phyloP scores from a whole-genome alignment of 768 basidiomycete species.

The Leccinum subtestaceum region DNA sequence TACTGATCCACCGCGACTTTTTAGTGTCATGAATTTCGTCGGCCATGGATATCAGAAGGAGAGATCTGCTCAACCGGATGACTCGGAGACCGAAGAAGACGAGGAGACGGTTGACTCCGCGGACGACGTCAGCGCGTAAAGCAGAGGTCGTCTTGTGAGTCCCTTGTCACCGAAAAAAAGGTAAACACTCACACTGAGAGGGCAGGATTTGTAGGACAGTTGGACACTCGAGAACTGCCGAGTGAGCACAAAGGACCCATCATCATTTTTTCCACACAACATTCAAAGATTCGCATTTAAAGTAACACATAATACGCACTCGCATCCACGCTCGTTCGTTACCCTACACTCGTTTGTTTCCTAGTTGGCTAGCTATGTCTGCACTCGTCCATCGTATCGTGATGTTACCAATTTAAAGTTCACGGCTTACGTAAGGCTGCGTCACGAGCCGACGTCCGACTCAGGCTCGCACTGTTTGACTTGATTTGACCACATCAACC shows the following conservation, averaged over 20 bases:
- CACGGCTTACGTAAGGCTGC: slow-evolving; percentile 18
- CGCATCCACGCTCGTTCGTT: slow-evolving; percentile 14
- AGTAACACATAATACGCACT: neutral
- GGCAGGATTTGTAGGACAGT: neutral
- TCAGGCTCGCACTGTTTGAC: neutral
- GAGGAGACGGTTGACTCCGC: slow-evolving; percentile 12
- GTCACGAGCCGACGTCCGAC: neutral
- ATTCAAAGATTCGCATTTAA: neutral
- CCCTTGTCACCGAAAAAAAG: neutral
- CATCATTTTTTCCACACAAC: neutral
- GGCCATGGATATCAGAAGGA: slow-evolving; percentile 52
- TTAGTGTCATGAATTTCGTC: slow-evolving; percentile 60
- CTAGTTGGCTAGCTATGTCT: slow-evolving; percentile 5
- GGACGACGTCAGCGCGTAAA: slow-evolving; percentile 17
- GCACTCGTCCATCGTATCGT: slow-evolving; percentile 2
- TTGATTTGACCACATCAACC: neutral
- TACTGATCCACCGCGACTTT: slow-evolving; percentile 12
- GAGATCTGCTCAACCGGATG: slow-evolving; percentile 4
- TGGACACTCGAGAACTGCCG: neutral
- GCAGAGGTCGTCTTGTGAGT: neutral
- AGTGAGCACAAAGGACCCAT: slow-evolving; percentile 2
- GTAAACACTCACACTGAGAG: too few species aligned
- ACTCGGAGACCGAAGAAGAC: slow-evolving; percentile 4
- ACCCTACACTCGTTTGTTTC: slow-evolving; percentile 22
- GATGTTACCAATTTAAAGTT: slow-evolving; percentile 4